Conservation (phyloP, 2,329 filamentous ascomycete species). For the Escovopsis sp. region DNA sequence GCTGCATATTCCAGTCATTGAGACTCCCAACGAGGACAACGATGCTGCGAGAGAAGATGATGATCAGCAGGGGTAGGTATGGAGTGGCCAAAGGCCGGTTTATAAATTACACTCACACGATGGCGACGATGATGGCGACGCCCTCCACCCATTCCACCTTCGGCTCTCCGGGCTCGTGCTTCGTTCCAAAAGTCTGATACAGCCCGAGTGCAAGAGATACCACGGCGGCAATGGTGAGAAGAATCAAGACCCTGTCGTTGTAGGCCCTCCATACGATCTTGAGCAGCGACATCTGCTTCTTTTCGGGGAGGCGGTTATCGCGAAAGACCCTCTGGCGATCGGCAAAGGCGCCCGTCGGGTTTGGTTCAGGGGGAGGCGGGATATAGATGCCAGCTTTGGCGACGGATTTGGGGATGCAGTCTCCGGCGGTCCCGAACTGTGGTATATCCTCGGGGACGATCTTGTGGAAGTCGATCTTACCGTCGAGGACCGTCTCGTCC, state of each 20-base stretch:
- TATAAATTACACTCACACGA: not conserved
- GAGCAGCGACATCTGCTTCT: constrained; percentile 58
- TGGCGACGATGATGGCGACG: constrained; percentile 35
- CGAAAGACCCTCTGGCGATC: constrained; percentile 57
- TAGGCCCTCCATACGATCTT: constrained; percentile 69
- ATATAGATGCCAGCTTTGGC: not conserved
- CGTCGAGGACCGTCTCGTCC: constrained; percentile 52
- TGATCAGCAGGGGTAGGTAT: not conserved
- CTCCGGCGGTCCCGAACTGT: not conserved
- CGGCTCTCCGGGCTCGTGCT: constrained; percentile 26
- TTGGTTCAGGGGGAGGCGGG: not conserved
- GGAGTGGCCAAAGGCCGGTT: too few species aligned
- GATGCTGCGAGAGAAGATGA: constrained; percentile 20
- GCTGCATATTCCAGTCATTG: constrained; percentile 56
- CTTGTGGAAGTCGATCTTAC: constrained; percentile 54
- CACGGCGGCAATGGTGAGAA: constrained; percentile 49
- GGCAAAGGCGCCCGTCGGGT: constrained; percentile 5
- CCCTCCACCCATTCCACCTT: constrained; percentile 52
- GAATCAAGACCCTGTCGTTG: constrained; percentile 36
- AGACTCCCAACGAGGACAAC: constrained; percentile 47
- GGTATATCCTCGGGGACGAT: constrained; percentile 14
- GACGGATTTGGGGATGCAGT: not conserved
- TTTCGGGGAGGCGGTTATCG: constrained; percentile 58
- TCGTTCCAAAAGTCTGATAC: constrained; percentile 46
- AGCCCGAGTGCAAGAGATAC: constrained; percentile 52